Percentiles rank a stretch among this genome's conserved stretches.
These are phyloP conservation scores for Fusarium sp. DNA, from an alignment of 2,329 filamentous ascomycete species.

Conservation along the genomic window DNA sequence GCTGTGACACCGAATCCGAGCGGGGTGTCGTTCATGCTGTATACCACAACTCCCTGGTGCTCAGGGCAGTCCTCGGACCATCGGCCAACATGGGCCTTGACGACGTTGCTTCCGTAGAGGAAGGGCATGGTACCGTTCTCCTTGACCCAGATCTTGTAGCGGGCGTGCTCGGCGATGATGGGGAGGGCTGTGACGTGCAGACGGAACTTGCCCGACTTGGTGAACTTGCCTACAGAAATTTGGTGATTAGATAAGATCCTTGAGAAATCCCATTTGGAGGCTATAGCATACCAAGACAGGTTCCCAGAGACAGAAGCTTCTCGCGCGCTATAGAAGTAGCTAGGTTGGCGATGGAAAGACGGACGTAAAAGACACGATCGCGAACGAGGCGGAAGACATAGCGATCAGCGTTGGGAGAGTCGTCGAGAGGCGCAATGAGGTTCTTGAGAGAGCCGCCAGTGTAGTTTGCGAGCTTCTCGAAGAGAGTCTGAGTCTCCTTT, in stretches of 20 bases:
- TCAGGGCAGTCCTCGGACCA: constrained; percentile 94
- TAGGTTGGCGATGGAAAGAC: constrained; percentile 88
- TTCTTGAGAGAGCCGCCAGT: constrained; percentile 87
- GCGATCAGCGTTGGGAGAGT: constrained; percentile 76
- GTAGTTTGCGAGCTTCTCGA: constrained; percentile 94
- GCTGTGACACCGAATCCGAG: constrained; percentile 93
- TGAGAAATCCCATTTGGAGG: too few species aligned
- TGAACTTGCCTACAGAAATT: constrained; percentile 79
- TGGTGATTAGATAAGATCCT: constrained; percentile 22
- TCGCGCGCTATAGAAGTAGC: constrained; percentile 87
- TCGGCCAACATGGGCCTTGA: constrained; percentile 77
- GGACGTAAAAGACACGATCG: constrained; percentile 90
- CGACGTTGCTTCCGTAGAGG: constrained; percentile 90
- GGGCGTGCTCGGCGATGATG: constrained; percentile 87
- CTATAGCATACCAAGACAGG: constrained; percentile 72
- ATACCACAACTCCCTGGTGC: constrained; percentile 90
- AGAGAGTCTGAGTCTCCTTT: constrained; percentile 81
- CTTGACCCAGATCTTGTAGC: constrained; percentile 98
- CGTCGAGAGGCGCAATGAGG: constrained; percentile 79
- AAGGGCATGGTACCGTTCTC: constrained; percentile 98
- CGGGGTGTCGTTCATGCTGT: constrained; percentile 93
- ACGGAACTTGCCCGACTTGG: constrained; percentile 95
- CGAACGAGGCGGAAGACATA: constrained; percentile 88
- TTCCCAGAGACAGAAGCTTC: constrained; percentile 87
- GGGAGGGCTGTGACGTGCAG: constrained; percentile 91